A percentile compares a stretch with the other conserved stretches of the same genome.
Evolutionary conservation across 1,284 basidiomycete species (phyloP).

Genomic region (Chalciporus sp.): DNA sequence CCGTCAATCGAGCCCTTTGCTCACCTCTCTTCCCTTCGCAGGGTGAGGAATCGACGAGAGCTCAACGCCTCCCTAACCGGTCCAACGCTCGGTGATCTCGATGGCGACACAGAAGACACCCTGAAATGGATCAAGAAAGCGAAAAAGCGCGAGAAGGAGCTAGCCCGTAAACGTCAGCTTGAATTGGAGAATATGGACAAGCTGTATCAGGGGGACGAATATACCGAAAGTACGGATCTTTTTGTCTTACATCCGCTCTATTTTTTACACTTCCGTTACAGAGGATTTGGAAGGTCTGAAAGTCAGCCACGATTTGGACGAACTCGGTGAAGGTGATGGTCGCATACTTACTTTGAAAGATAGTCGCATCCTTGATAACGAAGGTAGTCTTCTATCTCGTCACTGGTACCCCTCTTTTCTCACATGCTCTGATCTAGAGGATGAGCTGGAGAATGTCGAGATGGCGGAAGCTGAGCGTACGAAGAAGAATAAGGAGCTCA

Average conservation of each 20-base stretch:
- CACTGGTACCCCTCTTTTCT: conserved; percentile 4
- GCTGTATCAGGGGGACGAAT: conserved; percentile 68
- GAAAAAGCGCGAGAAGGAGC: conserved; percentile 86
- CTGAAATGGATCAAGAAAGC: conserved; percentile 87
- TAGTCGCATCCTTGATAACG: conserved; percentile 88
- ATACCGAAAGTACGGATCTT: conserved; percentile 71
- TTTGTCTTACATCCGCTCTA: not conserved
- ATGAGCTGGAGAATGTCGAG: conserved; percentile 94
- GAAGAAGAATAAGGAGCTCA: conserved; percentile 80
- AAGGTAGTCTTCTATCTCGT: conserved; percentile 55
- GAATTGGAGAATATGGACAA: conserved; percentile 85
- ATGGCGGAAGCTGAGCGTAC: conserved; percentile 85
- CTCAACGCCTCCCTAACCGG: conserved; percentile 90
- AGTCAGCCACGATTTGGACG: conserved; percentile 94
- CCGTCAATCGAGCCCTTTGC: conserved; percentile 39
- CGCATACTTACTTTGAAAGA: conserved; percentile 97
- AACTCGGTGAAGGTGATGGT: conserved; percentile 90
- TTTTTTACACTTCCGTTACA: conserved; percentile 31
- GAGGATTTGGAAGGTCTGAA: conserved; percentile 92
- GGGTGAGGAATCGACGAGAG: conserved; percentile 90
- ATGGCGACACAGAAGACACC: conserved; percentile 72
- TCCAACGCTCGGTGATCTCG: conserved; percentile 83
- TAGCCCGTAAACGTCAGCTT: conserved; percentile 74
- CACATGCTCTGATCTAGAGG: conserved; percentile 59
- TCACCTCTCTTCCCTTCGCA: conserved; percentile 53